Percentiles rank a stretch among this genome's conserved stretches.
phyloP scores from a whole-genome alignment of 306 rosid genomes.

The Cucurbita maxima region DNA sequence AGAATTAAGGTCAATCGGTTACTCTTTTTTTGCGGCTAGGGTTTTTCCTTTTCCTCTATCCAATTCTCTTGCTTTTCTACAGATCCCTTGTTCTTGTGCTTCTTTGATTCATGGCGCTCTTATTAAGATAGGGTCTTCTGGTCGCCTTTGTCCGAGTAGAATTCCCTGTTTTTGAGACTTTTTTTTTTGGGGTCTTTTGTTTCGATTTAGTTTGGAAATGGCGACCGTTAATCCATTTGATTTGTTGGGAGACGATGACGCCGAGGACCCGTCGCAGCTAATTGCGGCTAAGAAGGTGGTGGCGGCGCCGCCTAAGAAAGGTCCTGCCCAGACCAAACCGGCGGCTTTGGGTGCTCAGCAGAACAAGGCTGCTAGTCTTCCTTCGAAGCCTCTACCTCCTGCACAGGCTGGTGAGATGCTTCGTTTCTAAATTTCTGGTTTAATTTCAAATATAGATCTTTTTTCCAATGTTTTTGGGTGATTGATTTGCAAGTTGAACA shows the following conservation, averaged over 20 bases:
- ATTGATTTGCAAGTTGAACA: not conserved
- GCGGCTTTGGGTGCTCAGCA: conserved; percentile 8
- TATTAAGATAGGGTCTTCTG: conserved; percentile 21
- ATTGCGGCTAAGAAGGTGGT: conserved; percentile 41
- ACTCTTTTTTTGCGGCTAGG: conserved; percentile 2
- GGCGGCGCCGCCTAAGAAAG: conserved; percentile 25
- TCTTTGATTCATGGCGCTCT: conserved; percentile 23
- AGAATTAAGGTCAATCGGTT: not conserved
- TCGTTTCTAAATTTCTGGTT: not conserved
- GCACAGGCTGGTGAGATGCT: conserved; percentile 57
- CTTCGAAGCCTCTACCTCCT: conserved; percentile 75
- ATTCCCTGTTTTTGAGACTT: not conserved
- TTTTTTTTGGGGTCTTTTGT: not conserved
- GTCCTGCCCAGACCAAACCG: conserved; percentile 23
- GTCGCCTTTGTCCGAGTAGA: conserved; percentile 8
- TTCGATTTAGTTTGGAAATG: conserved; percentile 20
- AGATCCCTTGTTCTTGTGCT: conserved; percentile 7
- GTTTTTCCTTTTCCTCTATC: not conserved
- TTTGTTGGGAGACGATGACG: conserved; percentile 76
- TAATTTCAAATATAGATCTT: not conserved
- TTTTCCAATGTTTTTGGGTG: not conserved
- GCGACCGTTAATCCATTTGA: conserved; percentile 74
- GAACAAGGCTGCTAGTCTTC: conserved; percentile 50
- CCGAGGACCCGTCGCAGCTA: conserved; percentile 78
- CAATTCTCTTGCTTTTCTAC: not conserved